Base-by-base conservation (phyloP, 352 stramenopile species). In the Salisapilia sapeloensis region DNA sequence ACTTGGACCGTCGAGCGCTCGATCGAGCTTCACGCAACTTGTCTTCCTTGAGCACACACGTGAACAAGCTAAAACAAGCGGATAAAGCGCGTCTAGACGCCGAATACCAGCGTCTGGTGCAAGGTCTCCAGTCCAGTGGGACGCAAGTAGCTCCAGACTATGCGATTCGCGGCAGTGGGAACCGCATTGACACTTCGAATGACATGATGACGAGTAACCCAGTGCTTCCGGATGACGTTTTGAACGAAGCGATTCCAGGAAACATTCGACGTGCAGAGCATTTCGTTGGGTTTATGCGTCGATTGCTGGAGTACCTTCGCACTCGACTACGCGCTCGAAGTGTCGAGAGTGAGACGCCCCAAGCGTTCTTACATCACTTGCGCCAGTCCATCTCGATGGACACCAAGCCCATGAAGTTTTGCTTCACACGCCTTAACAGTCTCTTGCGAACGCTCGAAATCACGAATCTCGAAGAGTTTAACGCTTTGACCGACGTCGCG, bases 211-310 rank as follows among this genome's bases (percentile, higher is more conserved):
- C 74, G n/a, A 69, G 60, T 4, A 83, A 79, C 24, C 75, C 82
- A 0, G 75, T 89, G 30, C 56, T 95, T 18, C 81, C 79, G 0
- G 74, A 90, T 39, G 76, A 98, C 53, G 76, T 98, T n/a, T 40
- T 98, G 23, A 84, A 96, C 44, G 93, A 99, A 58, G 85, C 86
- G 10, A 96, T 98, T 28, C 93, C 93, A 0, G 94, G 94, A 10
- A 98, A 98, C 46, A 98, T 99, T 53, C 79, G 93, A 30, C 72
- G 91, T 15, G 95, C 94, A 0, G 94, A 99, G 46, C 93, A 98
- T 46, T 99, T 99, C 48, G 63, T 99, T 33, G 76, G 74, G 3
- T 97, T 99, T 43, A 92, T 99, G 75, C 79, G 92, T 17, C 93
- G 96, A 14, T 72, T 98, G 24, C 90, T 97, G 29, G 89, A 97